Percentiles rank a stretch among this genome's conserved stretches.
Evolutionary conservation across 805 yeast genomes (phyloP).

Genomic region (Barnettozyma sp.): DNA sequence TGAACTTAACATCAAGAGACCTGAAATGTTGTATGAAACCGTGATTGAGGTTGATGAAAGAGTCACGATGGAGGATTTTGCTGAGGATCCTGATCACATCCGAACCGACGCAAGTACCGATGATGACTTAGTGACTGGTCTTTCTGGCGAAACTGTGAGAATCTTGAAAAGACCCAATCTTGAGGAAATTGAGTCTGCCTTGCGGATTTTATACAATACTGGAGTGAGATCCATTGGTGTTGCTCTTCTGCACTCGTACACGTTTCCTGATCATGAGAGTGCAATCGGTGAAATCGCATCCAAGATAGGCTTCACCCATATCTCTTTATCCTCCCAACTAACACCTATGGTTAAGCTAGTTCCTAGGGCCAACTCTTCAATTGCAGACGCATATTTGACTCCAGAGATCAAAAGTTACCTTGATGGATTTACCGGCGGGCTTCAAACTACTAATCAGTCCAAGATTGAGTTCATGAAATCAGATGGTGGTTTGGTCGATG

Average conservation of each 20-base stretch:
- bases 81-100: slow-evolving; percentile 56
- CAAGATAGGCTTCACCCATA: slow-evolving; percentile 58
- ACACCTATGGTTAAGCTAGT: slow-evolving; percentile 77
- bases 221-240: slow-evolving; percentile 70
- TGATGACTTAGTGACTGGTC: slow-evolving; percentile 42
- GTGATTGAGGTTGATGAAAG: slow-evolving; percentile 88
- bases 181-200: slow-evolving; percentile 33
- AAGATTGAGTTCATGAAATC: slow-evolving; percentile 86
- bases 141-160: slow-evolving; percentile 62
- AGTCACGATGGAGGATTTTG: slow-evolving; percentile 73
- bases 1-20: slow-evolving; percentile 68
- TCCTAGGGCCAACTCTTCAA: slow-evolving; percentile 68
- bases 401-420: slow-evolving; percentile 69
- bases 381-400: slow-evolving; percentile 77
- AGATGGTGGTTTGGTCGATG: slow-evolving; percentile 90
- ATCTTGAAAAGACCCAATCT: slow-evolving; percentile 46
- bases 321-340: slow-evolving; percentile 60
- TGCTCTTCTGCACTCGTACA: slow-evolving; percentile 66
- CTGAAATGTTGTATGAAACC: slow-evolving; percentile 61
- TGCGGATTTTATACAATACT: slow-evolving; percentile 40
- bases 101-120: slow-evolving; percentile 21
- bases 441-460: slow-evolving; percentile 38
- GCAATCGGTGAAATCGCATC: slow-evolving; percentile 52
- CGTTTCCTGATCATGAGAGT: slow-evolving; percentile 63
- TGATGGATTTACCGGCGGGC: slow-evolving; percentile 53